Percentiles rank a stretch among this genome's conserved stretches.
phyloP scores from a whole-genome alignment of 2,329 filamentous ascomycete species.

The Penicillium palitans region DNA sequence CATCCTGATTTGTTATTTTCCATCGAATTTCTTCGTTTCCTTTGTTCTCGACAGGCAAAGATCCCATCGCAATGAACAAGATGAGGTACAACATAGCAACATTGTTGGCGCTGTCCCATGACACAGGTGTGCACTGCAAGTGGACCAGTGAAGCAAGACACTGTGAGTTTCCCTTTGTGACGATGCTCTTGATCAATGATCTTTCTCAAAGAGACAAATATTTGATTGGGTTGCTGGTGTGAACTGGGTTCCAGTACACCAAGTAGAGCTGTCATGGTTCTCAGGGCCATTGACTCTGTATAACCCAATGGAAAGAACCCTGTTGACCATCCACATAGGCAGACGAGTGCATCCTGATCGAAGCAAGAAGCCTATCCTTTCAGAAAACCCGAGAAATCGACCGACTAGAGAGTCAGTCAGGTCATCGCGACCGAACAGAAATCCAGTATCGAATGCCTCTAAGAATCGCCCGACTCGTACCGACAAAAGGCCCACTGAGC shows the following conservation, averaged over 20 bases:
- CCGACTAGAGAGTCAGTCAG: constrained; percentile 27
- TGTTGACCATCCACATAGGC: constrained; percentile 17
- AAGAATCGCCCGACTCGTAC: not conserved
- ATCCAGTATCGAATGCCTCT: not conserved
- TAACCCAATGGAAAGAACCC: not conserved
- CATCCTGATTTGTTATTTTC: not conserved
- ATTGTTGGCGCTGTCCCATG: constrained; percentile 37
- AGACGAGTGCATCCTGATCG: constrained; percentile 1
- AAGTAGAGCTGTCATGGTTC: not conserved
- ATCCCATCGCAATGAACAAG: constrained; percentile 16
- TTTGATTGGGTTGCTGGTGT: not conserved
- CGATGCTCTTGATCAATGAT: not conserved
- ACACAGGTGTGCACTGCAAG: constrained; percentile 28
- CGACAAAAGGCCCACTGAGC: not conserved
- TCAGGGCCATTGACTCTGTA: not conserved
- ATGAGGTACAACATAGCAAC: constrained; percentile 42
- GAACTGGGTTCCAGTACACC: not conserved
- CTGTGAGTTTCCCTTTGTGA: constrained; percentile 27
- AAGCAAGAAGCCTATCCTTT: constrained; percentile 5
- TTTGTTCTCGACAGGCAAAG: constrained; percentile 6
- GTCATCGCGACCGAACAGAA: constrained; percentile 17
- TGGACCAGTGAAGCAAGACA: constrained; percentile 30
- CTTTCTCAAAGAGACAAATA: not conserved
- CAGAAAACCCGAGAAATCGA: constrained; percentile 5
- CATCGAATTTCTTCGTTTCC: constrained; percentile 1